Evolutionary conservation across 2,329 filamentous ascomycete genomes (phyloP).

Genomic region (Neobulgaria alba): DNA sequence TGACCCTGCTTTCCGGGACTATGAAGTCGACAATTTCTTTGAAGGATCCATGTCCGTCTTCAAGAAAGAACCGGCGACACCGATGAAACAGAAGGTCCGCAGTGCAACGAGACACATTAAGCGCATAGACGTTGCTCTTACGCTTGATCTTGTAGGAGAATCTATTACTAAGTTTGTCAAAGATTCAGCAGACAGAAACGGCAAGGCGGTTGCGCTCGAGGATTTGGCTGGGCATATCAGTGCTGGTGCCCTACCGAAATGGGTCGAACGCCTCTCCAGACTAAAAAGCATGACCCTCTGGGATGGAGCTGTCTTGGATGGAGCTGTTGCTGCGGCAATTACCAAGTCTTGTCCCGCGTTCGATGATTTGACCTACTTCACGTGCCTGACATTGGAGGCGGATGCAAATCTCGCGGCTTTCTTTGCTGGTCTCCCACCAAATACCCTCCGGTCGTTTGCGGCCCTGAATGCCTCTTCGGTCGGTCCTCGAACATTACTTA

Average conservation of each 20-base stretch:
- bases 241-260: constrained; percentile 43
- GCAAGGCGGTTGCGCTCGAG: constrained; percentile 44
- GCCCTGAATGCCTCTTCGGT: constrained; percentile 48
- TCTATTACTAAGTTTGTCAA: constrained; percentile 45
- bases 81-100: constrained; percentile 22
- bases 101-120: constrained; percentile 13
- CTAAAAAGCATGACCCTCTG: constrained; percentile 51
- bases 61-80: constrained; percentile 26
- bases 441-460: constrained; percentile 50
- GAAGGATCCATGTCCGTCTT: constrained; percentile 30
- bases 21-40: constrained; percentile 33
- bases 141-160: constrained; percentile 43
- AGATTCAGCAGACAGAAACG: constrained; percentile 30
- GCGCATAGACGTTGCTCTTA: constrained; percentile 30
- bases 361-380: constrained; percentile 49
- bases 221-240: constrained; percentile 47
- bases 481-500: constrained; percentile 43
- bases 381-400: constrained; percentile 22
- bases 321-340: constrained; percentile 45
- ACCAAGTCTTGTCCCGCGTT: constrained; percentile 52
- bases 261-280: constrained; percentile 49
- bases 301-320: constrained; percentile 50
- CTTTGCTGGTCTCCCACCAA: constrained; percentile 43
- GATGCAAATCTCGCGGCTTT: constrained; percentile 52
- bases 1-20: constrained; percentile 34